Evolutionary conservation across 805 yeast genomes (phyloP), one percentile per base, ranked within the genome.

Genomic region (Metschnikowia anglica): DNA sequence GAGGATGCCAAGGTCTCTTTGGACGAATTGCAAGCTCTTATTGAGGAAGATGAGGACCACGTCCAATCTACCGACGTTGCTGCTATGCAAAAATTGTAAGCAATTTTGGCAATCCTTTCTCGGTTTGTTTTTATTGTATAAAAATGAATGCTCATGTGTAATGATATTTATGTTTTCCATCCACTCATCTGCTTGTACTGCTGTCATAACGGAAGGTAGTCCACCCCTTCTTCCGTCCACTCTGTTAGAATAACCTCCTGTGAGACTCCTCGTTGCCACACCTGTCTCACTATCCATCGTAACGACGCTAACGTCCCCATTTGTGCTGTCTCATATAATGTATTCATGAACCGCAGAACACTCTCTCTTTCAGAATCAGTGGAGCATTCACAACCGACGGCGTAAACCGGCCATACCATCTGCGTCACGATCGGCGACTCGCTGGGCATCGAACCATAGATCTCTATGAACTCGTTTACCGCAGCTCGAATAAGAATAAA

Each of bases 21-120:
- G 62, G 96, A 87, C 59, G 97, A 86, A 44, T 84, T 93, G 68
- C 91, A 86, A 76, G 74, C 73, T 55, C 63, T 62, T 48, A 77
- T 81, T 58, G 88, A 85, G 72, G 97, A 83, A 66, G 96, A 87
- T 71, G 99, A 93, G 81, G 99, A 93, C 79, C 95, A 89, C 79
- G 97, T 93, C 66, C 99, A 93, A 82, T 91, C 98, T 62, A 86
- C 97, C 56, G 99, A 93, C 74, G 72, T 93, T 72, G 96, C 95
- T 74, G 99, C 99, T 73, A 91, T 91, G 98, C 85, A 78, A 74
- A 91, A 91, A 79, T 80, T 91, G 76, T 91, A 88, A 83, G 51
- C 45, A 21, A 11, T 21, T 25, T 15, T 23, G 26, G 17, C 36
- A 35, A 20, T 17, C 38, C 46, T 31, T 39, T 27, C 17, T 18